Percentiles rank a stretch among this genome's conserved stretches.
Conservation (phyloP, 192 early-diverging fungal genomes). For the Coemansia sp. region DNA sequence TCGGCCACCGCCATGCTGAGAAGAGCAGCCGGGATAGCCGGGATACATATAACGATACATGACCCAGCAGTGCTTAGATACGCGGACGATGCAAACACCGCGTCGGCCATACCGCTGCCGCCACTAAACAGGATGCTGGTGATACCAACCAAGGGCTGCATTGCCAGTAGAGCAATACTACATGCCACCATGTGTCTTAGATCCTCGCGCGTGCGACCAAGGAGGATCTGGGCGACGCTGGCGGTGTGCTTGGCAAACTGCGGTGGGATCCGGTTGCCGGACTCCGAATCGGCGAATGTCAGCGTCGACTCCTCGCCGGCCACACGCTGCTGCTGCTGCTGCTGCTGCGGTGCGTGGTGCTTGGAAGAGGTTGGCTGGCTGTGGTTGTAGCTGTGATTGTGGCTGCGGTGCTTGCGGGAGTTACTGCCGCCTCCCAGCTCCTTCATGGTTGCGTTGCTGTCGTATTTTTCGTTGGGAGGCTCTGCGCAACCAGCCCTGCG, state of each 20-base stretch:
- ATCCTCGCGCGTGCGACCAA: slow-evolving; percentile 38
- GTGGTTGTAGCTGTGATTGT: too few relatives aligned
- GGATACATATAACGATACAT: slow-evolving; percentile 61
- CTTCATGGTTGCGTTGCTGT: slow-evolving; percentile 29
- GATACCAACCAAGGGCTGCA: slow-evolving; percentile 75
- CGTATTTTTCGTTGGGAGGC: background rate
- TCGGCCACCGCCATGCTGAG: slow-evolving; percentile 65
- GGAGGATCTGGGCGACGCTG: slow-evolving; percentile 27
- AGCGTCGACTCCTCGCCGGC: slow-evolving; percentile 9
- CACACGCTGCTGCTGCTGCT: background rate
- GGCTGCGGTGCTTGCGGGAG: background rate
- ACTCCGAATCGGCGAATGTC: slow-evolving; percentile 6
- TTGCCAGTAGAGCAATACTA: slow-evolving; percentile 59
- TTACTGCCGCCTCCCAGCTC: background rate
- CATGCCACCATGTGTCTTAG: slow-evolving; percentile 52
- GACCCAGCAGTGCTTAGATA: slow-evolving; percentile 29
- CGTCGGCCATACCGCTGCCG: slow-evolving; percentile 46
- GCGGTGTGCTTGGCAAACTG: slow-evolving; percentile 5
- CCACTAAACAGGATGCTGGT: slow-evolving; percentile 68
- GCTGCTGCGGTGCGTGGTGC: background rate
- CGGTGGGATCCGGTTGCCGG: background rate
- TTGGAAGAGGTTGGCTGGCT: too few relatives aligned
- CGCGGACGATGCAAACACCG: slow-evolving; percentile 63
- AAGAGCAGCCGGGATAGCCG: slow-evolving; percentile 60
- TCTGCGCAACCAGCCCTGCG: background rate